A percentile compares a stretch with the other conserved stretches of the same genome.
Evolutionary conservation across 331 rosid species (phyloP).

Genomic region (Dryas integrifolia): DNA sequence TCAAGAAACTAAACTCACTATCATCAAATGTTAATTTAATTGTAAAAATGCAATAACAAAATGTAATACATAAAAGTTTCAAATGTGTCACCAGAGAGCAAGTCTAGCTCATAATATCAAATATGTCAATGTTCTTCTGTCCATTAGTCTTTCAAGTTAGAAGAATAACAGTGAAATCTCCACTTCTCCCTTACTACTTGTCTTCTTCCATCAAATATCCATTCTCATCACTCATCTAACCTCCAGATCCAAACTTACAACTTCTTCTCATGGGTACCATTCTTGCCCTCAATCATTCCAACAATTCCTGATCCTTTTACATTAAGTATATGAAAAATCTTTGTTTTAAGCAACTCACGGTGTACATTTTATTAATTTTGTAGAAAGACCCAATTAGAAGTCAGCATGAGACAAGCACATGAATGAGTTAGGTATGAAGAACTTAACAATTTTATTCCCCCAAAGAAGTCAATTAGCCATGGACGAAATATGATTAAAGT

Average conservation of each 20-base stretch:
- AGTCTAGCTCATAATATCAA: too few species aligned
- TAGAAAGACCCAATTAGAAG: neutral
- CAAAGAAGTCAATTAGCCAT: neutral
- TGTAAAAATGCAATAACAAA: too few species aligned
- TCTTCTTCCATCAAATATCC: too few species aligned
- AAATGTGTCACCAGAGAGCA: too few species aligned
- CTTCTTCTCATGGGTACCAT: neutral
- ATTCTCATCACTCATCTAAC: too few species aligned
- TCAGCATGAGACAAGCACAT: neutral
- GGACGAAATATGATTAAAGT: constrained; percentile 1
- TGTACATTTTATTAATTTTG: neutral
- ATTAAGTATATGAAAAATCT: neutral
- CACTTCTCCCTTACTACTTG: too few species aligned
- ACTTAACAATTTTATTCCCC: neutral
- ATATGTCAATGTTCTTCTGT: too few species aligned
- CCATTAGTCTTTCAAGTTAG: too few species aligned
- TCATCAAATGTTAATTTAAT: neutral
- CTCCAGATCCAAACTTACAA: neutral
- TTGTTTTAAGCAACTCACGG: neutral
- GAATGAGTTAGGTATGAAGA: neutral
- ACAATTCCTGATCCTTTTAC: neutral
- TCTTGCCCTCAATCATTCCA: neutral
- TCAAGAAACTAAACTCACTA: neutral
- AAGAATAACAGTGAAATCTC: too few species aligned
- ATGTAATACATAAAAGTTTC: too few species aligned